A percentile compares a stretch with the other conserved stretches of the same genome.
These are phyloP conservation scores for Cyclospora cayetanensis DNA, from an alignment of 169 alveolate species.

Conservation along the genomic window DNA sequence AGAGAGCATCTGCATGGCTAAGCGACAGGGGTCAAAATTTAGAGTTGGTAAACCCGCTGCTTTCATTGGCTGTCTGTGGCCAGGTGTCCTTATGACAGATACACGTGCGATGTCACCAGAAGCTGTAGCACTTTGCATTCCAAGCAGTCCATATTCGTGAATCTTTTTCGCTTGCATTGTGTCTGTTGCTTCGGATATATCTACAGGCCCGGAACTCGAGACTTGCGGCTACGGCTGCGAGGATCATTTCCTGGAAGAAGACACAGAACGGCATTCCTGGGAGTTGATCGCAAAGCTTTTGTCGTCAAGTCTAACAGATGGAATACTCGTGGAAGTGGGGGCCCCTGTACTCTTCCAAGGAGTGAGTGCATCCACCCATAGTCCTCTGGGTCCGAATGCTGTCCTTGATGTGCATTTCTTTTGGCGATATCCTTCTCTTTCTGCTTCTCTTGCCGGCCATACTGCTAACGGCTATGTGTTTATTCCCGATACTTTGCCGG, in stretches of 20 bases:
- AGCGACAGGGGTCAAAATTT: slow-evolving; percentile 41
- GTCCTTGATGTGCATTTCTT: too few relatives aligned
- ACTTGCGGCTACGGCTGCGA: slow-evolving; percentile 82
- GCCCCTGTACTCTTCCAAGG: slow-evolving; percentile 84
- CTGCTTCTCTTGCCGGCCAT: too few relatives aligned
- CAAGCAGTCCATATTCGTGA: background rate
- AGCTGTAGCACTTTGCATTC: too few relatives aligned
- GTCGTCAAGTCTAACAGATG: slow-evolving; percentile 73
- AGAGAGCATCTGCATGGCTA: slow-evolving; percentile 73
- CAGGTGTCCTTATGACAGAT: too few relatives aligned
- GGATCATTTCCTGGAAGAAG: slow-evolving; percentile 90
- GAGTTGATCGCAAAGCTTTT: slow-evolving; percentile 80
- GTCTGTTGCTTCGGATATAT: background rate
- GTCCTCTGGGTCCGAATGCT: too few relatives aligned
- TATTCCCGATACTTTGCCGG: too few relatives aligned
- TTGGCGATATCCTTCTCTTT: too few relatives aligned
- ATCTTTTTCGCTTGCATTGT: background rate
- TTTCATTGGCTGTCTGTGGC: background rate
- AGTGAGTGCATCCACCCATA: too few relatives aligned
- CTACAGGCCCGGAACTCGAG: slow-evolving; percentile 72
- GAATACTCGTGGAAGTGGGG: slow-evolving; percentile 86
- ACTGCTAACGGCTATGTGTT: too few relatives aligned
- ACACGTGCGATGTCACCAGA: too few relatives aligned
- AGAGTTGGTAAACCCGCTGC: slow-evolving; percentile 33
- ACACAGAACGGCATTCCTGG: slow-evolving; percentile 89